phyloP scores from a whole-genome alignment of 257 asterid genomes.

The Misopates orontium region DNA sequence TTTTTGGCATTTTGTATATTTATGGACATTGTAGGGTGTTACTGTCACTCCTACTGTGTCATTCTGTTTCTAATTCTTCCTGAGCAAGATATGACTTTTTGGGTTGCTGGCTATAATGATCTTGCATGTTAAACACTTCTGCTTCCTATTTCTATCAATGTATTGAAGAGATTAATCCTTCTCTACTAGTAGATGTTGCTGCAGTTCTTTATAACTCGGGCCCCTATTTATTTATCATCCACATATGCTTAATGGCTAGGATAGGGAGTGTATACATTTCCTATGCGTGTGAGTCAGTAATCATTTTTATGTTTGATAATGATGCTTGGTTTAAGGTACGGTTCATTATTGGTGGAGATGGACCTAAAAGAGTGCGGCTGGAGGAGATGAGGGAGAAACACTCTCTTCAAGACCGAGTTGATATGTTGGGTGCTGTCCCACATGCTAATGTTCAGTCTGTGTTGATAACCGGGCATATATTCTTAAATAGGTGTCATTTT shows the following conservation, averaged over 20 bases:
- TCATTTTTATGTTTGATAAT: conserved; percentile 15
- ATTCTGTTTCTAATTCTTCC: too few species aligned
- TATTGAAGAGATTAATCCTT: neutral
- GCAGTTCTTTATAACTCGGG: neutral
- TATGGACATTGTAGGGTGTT: neutral
- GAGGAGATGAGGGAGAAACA: conserved; percentile 99
- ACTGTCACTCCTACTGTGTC: too few species aligned
- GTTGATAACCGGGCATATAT: conserved; percentile 81
- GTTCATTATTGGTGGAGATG: conserved; percentile 95
- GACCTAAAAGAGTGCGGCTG: conserved; percentile 93
- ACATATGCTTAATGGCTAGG: neutral
- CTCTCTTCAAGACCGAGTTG: conserved; percentile 95
- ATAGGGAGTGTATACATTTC: neutral
- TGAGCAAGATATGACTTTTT: neutral
- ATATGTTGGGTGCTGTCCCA: conserved; percentile 97
- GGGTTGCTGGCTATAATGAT: conserved; percentile 1
- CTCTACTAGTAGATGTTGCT: neutral
- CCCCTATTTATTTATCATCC: neutral
- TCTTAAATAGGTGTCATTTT: conserved; percentile 70
- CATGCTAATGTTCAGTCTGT: conserved; percentile 95
- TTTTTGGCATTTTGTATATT: neutral
- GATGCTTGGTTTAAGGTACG: conserved; percentile 60
- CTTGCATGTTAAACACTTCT: neutral
- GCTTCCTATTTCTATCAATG: neutral
- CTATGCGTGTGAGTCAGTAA: conserved; percentile 8